Evolutionary conservation across 768 basidiomycete genomes (phyloP).

Genomic region (Xerocomus spinulosus): DNA sequence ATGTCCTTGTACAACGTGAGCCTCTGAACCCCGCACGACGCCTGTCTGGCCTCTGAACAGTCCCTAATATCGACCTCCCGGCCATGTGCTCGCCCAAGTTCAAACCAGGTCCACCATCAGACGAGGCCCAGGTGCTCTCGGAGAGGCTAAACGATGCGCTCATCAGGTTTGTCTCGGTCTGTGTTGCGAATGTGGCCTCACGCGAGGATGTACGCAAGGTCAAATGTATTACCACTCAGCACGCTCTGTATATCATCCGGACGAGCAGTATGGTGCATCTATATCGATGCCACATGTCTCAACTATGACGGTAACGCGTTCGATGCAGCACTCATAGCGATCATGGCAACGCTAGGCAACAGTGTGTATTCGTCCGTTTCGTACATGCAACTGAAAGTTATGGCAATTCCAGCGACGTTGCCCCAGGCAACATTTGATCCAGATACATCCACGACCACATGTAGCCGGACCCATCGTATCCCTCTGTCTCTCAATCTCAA

Average conservation of each 20-base stretch:
- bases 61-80: slow-evolving; percentile 93
- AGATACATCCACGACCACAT: slow-evolving; percentile 58
- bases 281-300: slow-evolving; percentile 91
- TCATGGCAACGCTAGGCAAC: slow-evolving; percentile 81
- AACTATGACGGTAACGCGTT: slow-evolving; percentile 97
- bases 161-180: slow-evolving; percentile 47
- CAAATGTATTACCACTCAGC: slow-evolving; percentile 56
- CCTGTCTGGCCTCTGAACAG: slow-evolving; percentile 34
- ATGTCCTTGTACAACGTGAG: slow-evolving; percentile 17
- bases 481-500: slow-evolving; percentile 42
- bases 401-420: slow-evolving; percentile 46
- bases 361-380: slow-evolving; percentile 48
- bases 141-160: slow-evolving; percentile 76
- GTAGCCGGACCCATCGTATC: slow-evolving; percentile 45
- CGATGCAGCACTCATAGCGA: slow-evolving; percentile 84
- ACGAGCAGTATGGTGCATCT: slow-evolving; percentile 89
- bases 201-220: slow-evolving; percentile 39
- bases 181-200: not conserved
- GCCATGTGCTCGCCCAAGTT: slow-evolving; percentile 91
- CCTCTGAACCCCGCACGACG: not conserved
- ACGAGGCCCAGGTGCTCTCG: slow-evolving; percentile 90
- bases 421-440: slow-evolving; percentile 70
- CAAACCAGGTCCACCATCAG: slow-evolving; percentile 91
- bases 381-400: slow-evolving; percentile 36
- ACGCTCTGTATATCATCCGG: slow-evolving; percentile 77